phyloP scores from a whole-genome alignment of 2,329 filamentous ascomycete genomes.

The Aureobasidium mangrovei region DNA sequence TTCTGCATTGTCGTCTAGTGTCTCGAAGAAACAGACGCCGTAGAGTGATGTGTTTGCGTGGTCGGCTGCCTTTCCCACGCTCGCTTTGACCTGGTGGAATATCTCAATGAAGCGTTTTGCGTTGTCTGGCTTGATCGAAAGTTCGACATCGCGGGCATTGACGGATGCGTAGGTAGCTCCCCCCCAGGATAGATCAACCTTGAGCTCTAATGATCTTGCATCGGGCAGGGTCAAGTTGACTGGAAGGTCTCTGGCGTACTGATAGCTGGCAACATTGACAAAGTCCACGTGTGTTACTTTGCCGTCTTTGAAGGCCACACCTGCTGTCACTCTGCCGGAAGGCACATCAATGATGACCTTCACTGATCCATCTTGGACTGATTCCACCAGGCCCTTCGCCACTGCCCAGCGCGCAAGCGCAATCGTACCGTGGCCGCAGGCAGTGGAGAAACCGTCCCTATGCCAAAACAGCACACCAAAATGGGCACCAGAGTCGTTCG shows the following conservation, averaged over 20 bases:
- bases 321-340: slow-evolving; percentile 14
- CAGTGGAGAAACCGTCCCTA: slow-evolving; percentile 42
- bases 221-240: neutral
- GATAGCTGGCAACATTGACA: slow-evolving; percentile 15
- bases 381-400: slow-evolving; percentile 9
- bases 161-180: slow-evolving; percentile 14
- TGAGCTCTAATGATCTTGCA: neutral
- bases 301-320: neutral
- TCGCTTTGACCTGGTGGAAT: slow-evolving; percentile 10
- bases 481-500: slow-evolving; percentile 39
- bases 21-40: slow-evolving; percentile 15
- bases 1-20: neutral
- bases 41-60: slow-evolving; percentile 12
- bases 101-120: slow-evolving; percentile 12
- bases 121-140: slow-evolving; percentile 7
- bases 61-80: neutral
- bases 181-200: slow-evolving; percentile 12
- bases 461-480: slow-evolving; percentile 42
- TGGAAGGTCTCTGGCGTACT: neutral
- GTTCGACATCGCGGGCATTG: neutral
- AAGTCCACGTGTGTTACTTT: slow-evolving; percentile 13
- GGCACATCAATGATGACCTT: slow-evolving; percentile 15
- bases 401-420: slow-evolving; percentile 39
- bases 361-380: neutral
- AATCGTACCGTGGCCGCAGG: slow-evolving; percentile 46